Conservation (phyloP, 441 rosid genomes). For the Arabidopsis hybrid region DNA sequence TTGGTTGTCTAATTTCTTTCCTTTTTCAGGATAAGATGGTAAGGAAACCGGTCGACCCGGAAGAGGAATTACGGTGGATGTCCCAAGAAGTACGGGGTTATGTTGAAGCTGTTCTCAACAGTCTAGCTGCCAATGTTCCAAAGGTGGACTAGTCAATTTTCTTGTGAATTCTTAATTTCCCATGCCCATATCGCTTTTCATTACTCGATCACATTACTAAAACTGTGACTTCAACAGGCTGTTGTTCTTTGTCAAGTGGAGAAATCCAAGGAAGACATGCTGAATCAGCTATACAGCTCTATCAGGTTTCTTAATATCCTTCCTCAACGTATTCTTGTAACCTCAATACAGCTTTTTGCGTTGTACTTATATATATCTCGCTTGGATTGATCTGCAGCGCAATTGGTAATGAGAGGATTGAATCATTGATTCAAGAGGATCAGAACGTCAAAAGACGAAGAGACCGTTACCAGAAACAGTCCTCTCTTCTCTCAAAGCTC, state of each 20-base stretch:
- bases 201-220: not conserved
- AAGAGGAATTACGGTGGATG: conserved; percentile 86
- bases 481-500: conserved; percentile 66
- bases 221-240: not conserved
- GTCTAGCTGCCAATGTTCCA: conserved; percentile 79
- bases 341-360: too few relatives aligned
- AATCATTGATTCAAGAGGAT: conserved; percentile 71
- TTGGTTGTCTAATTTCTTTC: too few relatives aligned
- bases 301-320: conserved; percentile 51
- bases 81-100: conserved; percentile 86
- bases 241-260: conserved; percentile 44
- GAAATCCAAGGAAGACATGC: conserved; percentile 80
- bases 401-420: conserved; percentile 46
- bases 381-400: conserved; percentile 4
- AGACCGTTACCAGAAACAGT: conserved; percentile 63
- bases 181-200: conserved; percentile 1
- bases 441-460: conserved; percentile 64
- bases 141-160: conserved; percentile 49
- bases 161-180: not conserved
- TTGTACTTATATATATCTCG: conserved; percentile 12
- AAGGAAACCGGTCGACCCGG: conserved; percentile 71
- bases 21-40: conserved; percentile 64
- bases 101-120: conserved; percentile 80
- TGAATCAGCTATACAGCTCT: conserved; percentile 71
- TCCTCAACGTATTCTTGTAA: too few relatives aligned